A percentile compares a stretch with the other conserved stretches of the same genome.
These are phyloP conservation scores for Clarireedia homoeocarpa DNA, from an alignment of 2,329 filamentous ascomycete genomes.

Conservation along the genomic window DNA sequence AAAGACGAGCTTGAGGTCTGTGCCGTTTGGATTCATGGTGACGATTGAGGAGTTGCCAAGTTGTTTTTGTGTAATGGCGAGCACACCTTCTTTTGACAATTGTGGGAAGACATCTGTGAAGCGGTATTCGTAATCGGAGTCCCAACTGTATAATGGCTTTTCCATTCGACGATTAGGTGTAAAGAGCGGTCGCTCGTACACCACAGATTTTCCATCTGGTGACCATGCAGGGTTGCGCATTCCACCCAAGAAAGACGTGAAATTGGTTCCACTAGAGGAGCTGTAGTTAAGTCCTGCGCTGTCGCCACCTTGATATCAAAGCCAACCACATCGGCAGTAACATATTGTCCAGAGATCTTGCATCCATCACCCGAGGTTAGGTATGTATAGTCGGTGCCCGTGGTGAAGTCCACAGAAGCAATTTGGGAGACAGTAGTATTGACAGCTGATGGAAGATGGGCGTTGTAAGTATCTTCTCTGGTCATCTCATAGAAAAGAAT, in stretches of 20 bases:
- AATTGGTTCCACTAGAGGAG: background rate
- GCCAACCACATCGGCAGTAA: conserved; percentile 13
- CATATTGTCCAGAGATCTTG: conserved; percentile 14
- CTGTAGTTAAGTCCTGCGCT: conserved; percentile 18
- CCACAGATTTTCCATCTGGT: conserved; percentile 15
- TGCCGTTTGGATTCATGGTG: conserved; percentile 19
- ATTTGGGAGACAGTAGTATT: conserved; percentile 26
- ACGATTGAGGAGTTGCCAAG: conserved; percentile 34
- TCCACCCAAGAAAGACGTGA: conserved; percentile 5
- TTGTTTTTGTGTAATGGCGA: conserved; percentile 34
- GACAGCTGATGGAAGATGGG: conserved; percentile 28
- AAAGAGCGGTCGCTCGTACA: conserved; percentile 20
- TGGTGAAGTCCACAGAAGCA: conserved; percentile 33
- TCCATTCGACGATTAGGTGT: conserved; percentile 30
- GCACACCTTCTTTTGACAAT: conserved; percentile 17
- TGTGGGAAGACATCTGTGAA: conserved; percentile 37
- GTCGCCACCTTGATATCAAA: conserved; percentile 11
- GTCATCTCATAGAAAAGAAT: conserved; percentile 35
- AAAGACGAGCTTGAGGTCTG: conserved; percentile 23
- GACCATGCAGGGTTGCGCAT: conserved; percentile 20
- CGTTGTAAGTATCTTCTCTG: conserved; percentile 32
- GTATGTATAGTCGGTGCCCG: conserved; percentile 29
- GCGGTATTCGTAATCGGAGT: conserved; percentile 35
- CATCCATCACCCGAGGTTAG: conserved; percentile 16
- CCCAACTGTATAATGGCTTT: conserved; percentile 34